These are phyloP conservation scores for Yamadazyma dushanensis DNA, from an alignment of 1,139 yeast species.

Conservation along the genomic window DNA sequence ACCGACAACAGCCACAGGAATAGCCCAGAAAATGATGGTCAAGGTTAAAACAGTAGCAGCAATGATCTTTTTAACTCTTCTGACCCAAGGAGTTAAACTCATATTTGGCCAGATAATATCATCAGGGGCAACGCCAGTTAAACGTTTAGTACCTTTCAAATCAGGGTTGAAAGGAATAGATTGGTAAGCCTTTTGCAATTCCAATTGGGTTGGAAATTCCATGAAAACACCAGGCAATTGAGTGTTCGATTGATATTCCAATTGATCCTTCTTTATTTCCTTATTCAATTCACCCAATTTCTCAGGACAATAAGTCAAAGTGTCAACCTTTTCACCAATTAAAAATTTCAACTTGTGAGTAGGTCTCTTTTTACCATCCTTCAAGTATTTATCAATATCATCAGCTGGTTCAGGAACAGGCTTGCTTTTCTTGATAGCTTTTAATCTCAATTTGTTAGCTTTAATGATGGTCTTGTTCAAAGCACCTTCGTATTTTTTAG, in stretches of 20 bases:
- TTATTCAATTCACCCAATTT: constrained; percentile 66
- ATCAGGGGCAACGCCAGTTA: constrained; percentile 63
- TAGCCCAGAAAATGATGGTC: constrained; percentile 82
- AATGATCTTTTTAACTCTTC: constrained; percentile 41
- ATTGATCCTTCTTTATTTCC: constrained; percentile 63
- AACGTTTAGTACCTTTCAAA: constrained; percentile 60
- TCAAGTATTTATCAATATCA: constrained; percentile 55
- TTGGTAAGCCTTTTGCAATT: constrained; percentile 89
- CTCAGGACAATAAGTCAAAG: constrained; percentile 69
- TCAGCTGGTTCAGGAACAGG: constrained; percentile 55
- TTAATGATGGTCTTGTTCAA: constrained; percentile 55
- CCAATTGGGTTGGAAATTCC: constrained; percentile 83
- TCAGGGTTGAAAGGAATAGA: constrained; percentile 68
- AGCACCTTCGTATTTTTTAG: constrained; percentile 59
- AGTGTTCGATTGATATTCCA: constrained; percentile 39
- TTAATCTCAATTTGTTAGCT: constrained; percentile 54
- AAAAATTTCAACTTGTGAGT: constrained; percentile 55
- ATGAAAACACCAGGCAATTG: constrained; percentile 77
- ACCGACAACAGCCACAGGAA: constrained; percentile 97
- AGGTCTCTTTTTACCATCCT: constrained; percentile 66
- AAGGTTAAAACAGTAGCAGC: constrained; percentile 47
- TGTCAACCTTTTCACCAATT: constrained; percentile 82
- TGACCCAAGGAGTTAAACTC: constrained; percentile 40
- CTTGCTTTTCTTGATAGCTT: constrained; percentile 58
- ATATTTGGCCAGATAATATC: constrained; percentile 85